Conservation (phyloP, 352 stramenopile species). For the Nothophytophthora sp. region DNA sequence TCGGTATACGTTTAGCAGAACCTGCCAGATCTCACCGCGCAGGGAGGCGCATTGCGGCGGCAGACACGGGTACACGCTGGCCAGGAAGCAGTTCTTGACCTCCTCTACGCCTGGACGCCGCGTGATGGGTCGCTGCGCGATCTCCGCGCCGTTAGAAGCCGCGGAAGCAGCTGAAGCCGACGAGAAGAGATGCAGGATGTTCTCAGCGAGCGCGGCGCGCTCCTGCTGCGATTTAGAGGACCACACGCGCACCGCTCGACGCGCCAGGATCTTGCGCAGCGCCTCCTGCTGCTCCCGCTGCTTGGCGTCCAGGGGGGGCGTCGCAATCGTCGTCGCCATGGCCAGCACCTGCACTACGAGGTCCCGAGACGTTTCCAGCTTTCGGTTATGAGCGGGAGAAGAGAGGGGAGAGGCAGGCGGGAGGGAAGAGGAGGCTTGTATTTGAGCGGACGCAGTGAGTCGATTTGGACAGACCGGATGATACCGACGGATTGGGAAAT, state of each 20-base stretch:
- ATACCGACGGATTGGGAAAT: too few relatives aligned
- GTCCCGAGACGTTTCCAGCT: too few relatives aligned
- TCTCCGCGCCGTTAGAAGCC: constrained; percentile 6
- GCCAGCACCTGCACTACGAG: too few relatives aligned
- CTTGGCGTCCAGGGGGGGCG: background rate
- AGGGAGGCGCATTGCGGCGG: constrained; percentile 51
- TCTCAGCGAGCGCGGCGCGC: constrained; percentile 46
- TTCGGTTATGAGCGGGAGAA: too few relatives aligned
- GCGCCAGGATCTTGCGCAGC: constrained; percentile 47
- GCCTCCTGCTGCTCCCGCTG: constrained; percentile 29
- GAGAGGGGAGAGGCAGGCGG: too few relatives aligned
- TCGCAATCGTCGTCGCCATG: background rate
- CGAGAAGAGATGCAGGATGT: constrained; percentile 65
- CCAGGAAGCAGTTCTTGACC: constrained; percentile 60
- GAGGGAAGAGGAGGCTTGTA: too few relatives aligned
- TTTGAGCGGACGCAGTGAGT: too few relatives aligned
- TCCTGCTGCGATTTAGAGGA: constrained; percentile 59
- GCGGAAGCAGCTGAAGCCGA: constrained; percentile 28
- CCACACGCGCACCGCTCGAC: constrained; percentile 56
- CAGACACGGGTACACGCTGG: constrained; percentile 46
- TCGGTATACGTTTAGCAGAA: constrained; percentile 82
- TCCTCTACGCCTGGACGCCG: constrained; percentile 77
- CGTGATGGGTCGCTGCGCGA: constrained; percentile 49
- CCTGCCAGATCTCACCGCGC: constrained; percentile 79
- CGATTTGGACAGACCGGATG: too few relatives aligned